Evolutionary conservation across 345 rosid species (phyloP).

Genomic region (Ricinus communis): DNA sequence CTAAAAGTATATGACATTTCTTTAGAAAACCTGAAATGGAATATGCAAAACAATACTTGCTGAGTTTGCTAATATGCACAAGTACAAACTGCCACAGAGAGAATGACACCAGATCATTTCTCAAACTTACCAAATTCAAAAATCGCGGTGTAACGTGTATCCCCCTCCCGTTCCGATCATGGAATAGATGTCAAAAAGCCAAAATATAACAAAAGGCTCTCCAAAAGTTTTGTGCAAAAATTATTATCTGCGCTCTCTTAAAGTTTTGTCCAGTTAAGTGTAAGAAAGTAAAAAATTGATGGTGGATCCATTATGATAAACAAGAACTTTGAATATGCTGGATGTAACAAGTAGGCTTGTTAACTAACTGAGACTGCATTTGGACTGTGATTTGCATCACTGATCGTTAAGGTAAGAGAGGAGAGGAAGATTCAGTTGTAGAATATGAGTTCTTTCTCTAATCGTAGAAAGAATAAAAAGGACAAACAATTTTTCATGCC

Average conservation of each 20-base stretch:
- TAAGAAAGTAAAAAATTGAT: not conserved
- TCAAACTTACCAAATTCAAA: conserved; percentile 1
- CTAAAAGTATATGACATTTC: not conserved
- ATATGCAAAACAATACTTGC: not conserved
- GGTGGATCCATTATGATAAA: too few species aligned
- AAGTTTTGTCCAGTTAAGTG: too few species aligned
- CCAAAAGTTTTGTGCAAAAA: not conserved
- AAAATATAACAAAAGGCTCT: not conserved
- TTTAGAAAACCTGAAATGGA: not conserved
- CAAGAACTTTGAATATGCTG: too few species aligned
- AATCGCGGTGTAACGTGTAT: too few species aligned
- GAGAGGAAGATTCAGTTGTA: not conserved
- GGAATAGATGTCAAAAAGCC: too few species aligned
- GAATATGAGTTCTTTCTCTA: not conserved
- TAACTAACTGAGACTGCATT: too few species aligned
- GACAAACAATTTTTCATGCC: not conserved
- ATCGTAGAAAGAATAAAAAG: not conserved
- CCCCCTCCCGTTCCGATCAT: too few species aligned
- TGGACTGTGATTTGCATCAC: not conserved
- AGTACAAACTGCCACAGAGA: not conserved
- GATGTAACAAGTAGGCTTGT: not conserved
- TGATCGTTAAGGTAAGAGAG: not conserved
- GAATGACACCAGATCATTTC: not conserved
- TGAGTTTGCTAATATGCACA: not conserved
- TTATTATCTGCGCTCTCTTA: not conserved